phyloP scores from a whole-genome alignment of 345 rosid species.

The Syzygium grande region DNA sequence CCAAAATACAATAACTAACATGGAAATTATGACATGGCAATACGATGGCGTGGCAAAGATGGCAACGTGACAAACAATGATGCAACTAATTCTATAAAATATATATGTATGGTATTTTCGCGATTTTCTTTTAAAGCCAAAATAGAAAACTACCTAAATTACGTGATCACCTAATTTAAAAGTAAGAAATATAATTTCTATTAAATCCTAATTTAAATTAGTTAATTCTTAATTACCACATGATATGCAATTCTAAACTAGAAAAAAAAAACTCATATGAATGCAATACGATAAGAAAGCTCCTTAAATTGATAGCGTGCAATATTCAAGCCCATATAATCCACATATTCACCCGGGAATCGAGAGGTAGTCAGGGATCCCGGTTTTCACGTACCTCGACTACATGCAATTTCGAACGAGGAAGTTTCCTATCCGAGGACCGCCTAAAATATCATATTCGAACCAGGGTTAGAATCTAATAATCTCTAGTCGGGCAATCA shows the following conservation, averaged over 20 bases:
- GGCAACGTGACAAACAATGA: background rate
- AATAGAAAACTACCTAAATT: background rate
- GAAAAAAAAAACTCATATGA: background rate
- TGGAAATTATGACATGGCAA: background rate
- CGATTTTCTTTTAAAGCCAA: background rate
- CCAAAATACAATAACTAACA: background rate
- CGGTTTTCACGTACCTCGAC: background rate
- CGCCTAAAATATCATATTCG: background rate
- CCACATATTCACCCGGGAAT: background rate
- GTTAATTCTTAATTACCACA: background rate
- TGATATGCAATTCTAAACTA: background rate
- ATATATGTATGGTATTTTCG: no score
- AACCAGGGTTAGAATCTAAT: background rate
- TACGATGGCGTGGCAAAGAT: background rate
- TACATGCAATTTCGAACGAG: background rate
- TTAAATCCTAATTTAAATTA: background rate
- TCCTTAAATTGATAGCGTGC: background rate
- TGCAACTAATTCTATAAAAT: background rate
- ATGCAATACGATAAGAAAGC: background rate
- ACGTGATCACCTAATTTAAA: background rate
- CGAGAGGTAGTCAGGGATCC: rapidly evolving
- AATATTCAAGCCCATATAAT: background rate
- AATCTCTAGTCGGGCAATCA: background rate
- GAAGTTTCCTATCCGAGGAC: background rate
- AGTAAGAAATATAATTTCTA: background rate